Evolutionary conservation across 148 eudicot species (phyloP).

Genomic region (Vaccinium vitisidaea): DNA sequence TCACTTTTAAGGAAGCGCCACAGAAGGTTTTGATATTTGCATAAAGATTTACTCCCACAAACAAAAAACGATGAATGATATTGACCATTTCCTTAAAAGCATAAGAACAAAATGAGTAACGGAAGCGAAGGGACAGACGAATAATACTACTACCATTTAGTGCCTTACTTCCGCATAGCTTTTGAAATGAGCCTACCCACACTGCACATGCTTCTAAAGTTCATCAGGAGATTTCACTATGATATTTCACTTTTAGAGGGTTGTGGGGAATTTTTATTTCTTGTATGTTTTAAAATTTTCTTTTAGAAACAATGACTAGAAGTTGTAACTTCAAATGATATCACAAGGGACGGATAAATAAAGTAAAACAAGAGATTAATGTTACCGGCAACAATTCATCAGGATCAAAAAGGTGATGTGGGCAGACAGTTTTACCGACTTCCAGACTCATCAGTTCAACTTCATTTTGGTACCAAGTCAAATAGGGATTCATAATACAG

Average conservation of each 20-base stretch:
- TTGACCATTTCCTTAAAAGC: background rate
- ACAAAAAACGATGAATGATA: background rate
- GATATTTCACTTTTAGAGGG: background rate
- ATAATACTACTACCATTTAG: background rate
- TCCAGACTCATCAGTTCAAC: too few species aligned
- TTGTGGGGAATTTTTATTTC: background rate
- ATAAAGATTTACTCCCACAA: background rate
- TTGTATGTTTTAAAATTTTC: background rate
- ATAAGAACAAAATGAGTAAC: background rate
- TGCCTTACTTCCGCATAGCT: background rate
- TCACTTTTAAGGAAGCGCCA: background rate
- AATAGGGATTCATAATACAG: too few species aligned
- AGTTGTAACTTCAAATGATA: background rate
- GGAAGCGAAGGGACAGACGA: background rate
- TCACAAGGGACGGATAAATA: too few species aligned
- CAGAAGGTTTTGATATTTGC: background rate
- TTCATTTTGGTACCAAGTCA: too few species aligned
- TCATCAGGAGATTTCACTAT: background rate
- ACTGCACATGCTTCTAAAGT: background rate
- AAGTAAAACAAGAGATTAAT: too few species aligned
- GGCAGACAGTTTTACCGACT: too few species aligned
- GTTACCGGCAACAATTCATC: too few species aligned
- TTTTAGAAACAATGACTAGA: background rate
- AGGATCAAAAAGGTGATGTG: too few species aligned
- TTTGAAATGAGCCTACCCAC: slow-evolving; percentile 3